Evolutionary conservation across 257 asterid species (phyloP), one percentile per base, ranked within the genome.

Genomic region (Solanum phureja): DNA sequence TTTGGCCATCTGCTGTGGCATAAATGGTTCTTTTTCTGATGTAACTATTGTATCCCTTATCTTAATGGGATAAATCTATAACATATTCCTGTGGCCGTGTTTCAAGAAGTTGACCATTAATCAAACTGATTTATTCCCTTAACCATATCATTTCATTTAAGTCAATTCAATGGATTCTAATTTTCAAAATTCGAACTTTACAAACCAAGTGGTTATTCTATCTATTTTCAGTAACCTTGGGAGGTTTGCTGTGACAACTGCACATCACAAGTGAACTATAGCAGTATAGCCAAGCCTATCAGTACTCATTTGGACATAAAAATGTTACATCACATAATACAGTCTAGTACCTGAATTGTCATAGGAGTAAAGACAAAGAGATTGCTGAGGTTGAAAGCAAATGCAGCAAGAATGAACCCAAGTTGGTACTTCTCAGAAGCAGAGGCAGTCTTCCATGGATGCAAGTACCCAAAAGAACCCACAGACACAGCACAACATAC

Each of bases 371-470:
- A 96, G 92, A 96, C 90, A 44, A 94, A 81, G 44, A 97, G 99
- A 91, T 97, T 97, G 94, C 94, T 91, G 90, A 97, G 96, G 90
- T 94, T 97, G 96, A 96, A 97, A 75, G 92, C 92, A 87, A 97
- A 96, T 40, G 99, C 98, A 40, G 98, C 94, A 4, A 94, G 89
- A 81, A 97, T 91, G 88, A 97, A 96, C 0, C 98, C 98, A 12
- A 97, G 94, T 92, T 97, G 99, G 91, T 96, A 97, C 88, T 94
- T 96, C 85, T 95, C 97, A 31, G 98, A 34, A 71, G 93, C 42
- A 37, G 95, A 92, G 8, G 99, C 91, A 19, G 94, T 88, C 91
- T 96, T 95, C 98, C 98, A 96, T 0, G 99, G 99, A 89, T 97
- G 99, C 92, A 97, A 87, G 92, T 95, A 97, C 10, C 96, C 99